These are phyloP conservation scores for Citeromyces nyonsensis DNA, from an alignment of 805 yeast species.

Conservation along the genomic window DNA sequence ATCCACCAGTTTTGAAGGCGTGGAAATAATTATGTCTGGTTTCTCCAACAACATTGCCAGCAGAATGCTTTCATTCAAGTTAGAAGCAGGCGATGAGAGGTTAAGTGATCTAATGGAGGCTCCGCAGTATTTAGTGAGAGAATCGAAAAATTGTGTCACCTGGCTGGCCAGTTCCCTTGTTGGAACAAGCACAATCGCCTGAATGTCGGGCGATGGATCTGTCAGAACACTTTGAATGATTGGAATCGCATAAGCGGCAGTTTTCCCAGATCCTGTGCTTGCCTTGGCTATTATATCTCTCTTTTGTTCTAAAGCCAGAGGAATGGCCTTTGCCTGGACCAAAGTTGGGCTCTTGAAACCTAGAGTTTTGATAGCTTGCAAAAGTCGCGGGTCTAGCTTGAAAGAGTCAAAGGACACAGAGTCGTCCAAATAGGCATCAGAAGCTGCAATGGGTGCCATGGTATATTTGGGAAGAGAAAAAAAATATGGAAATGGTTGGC, in stretches of 20 bases:
- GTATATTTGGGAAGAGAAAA: too few species aligned
- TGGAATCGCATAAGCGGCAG: conserved; percentile 83
- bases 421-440: conserved; percentile 60
- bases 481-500: too few species aligned
- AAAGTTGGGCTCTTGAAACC: conserved; percentile 82
- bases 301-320: conserved; percentile 77
- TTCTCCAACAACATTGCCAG: conserved; percentile 51
- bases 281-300: conserved; percentile 91
- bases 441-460: conserved; percentile 21
- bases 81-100: conserved; percentile 35
- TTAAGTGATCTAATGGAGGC: conserved; percentile 51
- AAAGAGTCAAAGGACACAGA: conserved; percentile 59
- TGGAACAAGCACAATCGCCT: conserved; percentile 74
- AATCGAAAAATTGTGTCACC: conserved; percentile 55
- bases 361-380: conserved; percentile 68
- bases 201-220: conserved; percentile 15
- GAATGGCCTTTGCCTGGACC: conserved; percentile 85
- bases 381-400: conserved; percentile 66
- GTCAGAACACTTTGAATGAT: conserved; percentile 60
- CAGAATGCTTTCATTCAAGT: conserved; percentile 54
- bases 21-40: conserved; percentile 75
- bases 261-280: conserved; percentile 91
- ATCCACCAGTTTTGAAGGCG: conserved; percentile 66
- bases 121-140: conserved; percentile 57
- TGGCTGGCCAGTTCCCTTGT: conserved; percentile 86